Percentiles rank a stretch among this genome's conserved stretches.
Conservation (phyloP, 2,329 filamentous ascomycete species). For the Pseudogymnoascus sp. region DNA sequence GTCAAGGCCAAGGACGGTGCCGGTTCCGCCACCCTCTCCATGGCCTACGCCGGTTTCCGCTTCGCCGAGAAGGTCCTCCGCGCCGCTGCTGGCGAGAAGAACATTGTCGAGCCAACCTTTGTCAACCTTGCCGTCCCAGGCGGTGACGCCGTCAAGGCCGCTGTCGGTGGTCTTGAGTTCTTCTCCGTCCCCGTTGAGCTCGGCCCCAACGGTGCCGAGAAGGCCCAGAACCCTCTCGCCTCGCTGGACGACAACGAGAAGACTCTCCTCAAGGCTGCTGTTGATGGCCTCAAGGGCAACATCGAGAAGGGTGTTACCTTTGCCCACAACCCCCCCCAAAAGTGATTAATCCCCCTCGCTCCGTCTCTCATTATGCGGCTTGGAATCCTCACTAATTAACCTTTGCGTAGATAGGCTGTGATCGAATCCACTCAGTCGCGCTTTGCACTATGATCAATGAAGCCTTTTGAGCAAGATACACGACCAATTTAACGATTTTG, state of each 20-base stretch:
- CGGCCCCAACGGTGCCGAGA: slow-evolving; percentile 77
- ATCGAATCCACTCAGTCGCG: slow-evolving; percentile 22
- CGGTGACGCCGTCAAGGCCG: slow-evolving; percentile 68
- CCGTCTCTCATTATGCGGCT: slow-evolving; percentile 12
- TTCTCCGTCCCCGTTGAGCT: slow-evolving; percentile 96
- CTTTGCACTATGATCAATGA: background rate
- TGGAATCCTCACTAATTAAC: slow-evolving; percentile 18
- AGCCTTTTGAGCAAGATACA: slow-evolving; percentile 1
- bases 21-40: slow-evolving; percentile 85
- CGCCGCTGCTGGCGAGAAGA: slow-evolving; percentile 88
- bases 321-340: slow-evolving; percentile 77
- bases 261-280: slow-evolving; percentile 68
- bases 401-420: slow-evolving; percentile 37
- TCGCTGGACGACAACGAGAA: slow-evolving; percentile 81
- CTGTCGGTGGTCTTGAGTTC: slow-evolving; percentile 80
- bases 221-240: slow-evolving; percentile 72
- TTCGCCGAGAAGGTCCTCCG: slow-evolving; percentile 93
- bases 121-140: slow-evolving; percentile 90
- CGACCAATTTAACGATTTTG: background rate
- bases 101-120: slow-evolving; percentile 89
- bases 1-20: slow-evolving; percentile 90
- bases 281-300: slow-evolving; percentile 80
- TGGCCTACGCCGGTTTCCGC: slow-evolving; percentile 92
- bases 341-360: slow-evolving; percentile 51
- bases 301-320: slow-evolving; percentile 92